Conservation (phyloP, 2,329 filamentous ascomycete species). For the Ophiostoma tasmaniense region DNA sequence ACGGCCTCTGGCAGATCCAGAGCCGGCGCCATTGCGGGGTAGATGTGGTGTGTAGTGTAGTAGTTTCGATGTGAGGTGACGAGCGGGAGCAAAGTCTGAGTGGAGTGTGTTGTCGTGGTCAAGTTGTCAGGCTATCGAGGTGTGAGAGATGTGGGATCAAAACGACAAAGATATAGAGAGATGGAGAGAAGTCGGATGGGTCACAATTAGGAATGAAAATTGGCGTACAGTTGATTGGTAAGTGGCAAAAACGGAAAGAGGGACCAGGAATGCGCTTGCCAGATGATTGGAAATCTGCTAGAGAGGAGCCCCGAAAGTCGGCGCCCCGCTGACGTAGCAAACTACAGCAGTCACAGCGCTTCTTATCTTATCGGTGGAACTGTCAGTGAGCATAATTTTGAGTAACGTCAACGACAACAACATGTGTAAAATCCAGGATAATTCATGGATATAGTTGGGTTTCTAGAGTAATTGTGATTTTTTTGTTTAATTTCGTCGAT, state of each 20-base stretch:
- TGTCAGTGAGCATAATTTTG: neutral
- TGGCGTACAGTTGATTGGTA: slow-evolving; percentile 14
- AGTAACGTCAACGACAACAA: neutral
- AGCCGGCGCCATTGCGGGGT: slow-evolving; percentile 57
- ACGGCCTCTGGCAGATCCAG: slow-evolving; percentile 61
- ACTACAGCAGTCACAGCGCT: neutral
- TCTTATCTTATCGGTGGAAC: slow-evolving; percentile 18
- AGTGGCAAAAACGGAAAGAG: slow-evolving; percentile 18
- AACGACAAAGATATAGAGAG: no score
- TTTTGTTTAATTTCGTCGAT: no score
- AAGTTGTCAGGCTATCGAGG: no score
- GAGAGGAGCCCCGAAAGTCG: neutral
- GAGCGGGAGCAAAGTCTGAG: neutral
- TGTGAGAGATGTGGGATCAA: no score
- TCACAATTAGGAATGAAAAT: neutral
- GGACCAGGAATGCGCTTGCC: slow-evolving; percentile 6
- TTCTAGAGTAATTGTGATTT: no score
- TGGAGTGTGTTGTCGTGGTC: neutral
- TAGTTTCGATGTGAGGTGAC: neutral
- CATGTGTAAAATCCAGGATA: neutral
- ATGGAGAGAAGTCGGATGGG: neutral
- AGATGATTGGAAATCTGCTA: neutral
- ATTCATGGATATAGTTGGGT: neutral
- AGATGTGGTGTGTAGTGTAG: neutral
- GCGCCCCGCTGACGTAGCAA: slow-evolving; percentile 19